Base-by-base conservation (phyloP, 352 stramenopile species). In the Phytophthora pseudosyringae region DNA sequence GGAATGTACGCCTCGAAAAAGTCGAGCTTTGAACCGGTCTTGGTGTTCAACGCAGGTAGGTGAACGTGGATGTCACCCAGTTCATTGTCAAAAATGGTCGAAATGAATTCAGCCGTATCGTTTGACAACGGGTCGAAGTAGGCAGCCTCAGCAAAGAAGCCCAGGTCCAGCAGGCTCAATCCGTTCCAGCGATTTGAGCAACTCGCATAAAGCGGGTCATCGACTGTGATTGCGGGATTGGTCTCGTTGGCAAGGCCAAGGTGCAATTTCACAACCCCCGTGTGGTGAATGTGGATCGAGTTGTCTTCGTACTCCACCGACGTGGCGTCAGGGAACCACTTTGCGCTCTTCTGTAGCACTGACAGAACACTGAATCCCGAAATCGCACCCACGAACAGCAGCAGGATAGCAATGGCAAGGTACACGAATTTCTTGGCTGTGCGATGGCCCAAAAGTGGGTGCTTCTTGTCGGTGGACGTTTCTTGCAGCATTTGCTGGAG, bases 101-200 rank as follows among this genome's bases (percentile, higher is more conserved):
- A 74, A 38, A 95, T 75, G 49, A 93, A 95, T 33, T 80, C 35
- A 2, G 70, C 55, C 0, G 84, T 88, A 44, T 94, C 83, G 32
- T 86, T 81, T n/a, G 89, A 93, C n/a, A 88, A 49, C 4, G 88
- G 89, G 40, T 97, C 76, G 46, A 97, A 96, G 66, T 97, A 97
- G 21, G 89, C 87, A 11, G 91, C 86, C 48, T 97, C 88, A 0
- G 89, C 81, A 25, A 97, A 85, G 26, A 97, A 76, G 5, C 85
- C 88, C 44, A 94, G 81, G 69, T 97, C 90, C 21, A 96, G 79
- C 39, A 94, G 50, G 43, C 70, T 89, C 9, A 95, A 48, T 12
- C 82, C 85, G 11, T 90, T 80, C 83, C 87, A 95, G 31, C 78
- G 75, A 64, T 88, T 94, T 10, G 65, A 69, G 50, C 86, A 96